Conservation (phyloP, 2,329 filamentous ascomycete species). For the Cyanodermella asteris region DNA sequence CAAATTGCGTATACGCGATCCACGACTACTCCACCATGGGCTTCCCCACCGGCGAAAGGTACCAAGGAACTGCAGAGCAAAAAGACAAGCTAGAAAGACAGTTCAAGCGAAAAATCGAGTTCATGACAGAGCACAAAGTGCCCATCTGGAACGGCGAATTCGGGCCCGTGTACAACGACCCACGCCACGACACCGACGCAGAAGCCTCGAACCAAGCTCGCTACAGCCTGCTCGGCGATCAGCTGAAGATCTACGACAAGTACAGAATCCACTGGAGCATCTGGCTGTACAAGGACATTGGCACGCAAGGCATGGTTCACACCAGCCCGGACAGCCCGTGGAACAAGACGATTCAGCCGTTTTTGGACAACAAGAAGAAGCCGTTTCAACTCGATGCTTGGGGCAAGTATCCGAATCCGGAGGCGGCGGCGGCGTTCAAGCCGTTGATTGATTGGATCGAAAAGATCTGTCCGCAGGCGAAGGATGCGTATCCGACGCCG, state of each 20-base stretch:
- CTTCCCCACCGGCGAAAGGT: slow-evolving; percentile 19
- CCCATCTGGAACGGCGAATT: slow-evolving; percentile 35
- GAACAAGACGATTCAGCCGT: slow-evolving; percentile 28
- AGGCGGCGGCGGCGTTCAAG: too few relatives aligned
- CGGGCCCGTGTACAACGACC: slow-evolving; percentile 19
- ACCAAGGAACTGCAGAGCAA: slow-evolving; percentile 20
- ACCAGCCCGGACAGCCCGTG: slow-evolving; percentile 24
- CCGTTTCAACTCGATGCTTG: too few relatives aligned
- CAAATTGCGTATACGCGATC: slow-evolving; percentile 24
- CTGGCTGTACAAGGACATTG: slow-evolving; percentile 37
- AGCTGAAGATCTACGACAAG: slow-evolving; percentile 30
- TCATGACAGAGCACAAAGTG: slow-evolving; percentile 20
- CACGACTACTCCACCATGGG: slow-evolving; percentile 24
- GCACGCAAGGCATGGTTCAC: slow-evolving; percentile 33
- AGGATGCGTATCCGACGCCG: too few relatives aligned
- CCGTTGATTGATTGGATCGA: too few relatives aligned
- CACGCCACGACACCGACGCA: slow-evolving; percentile 12
- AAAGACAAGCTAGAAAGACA: slow-evolving; percentile 19
- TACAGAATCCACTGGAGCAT: slow-evolving; percentile 35
- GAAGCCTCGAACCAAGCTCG: slow-evolving; percentile 21
- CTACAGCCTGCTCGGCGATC: slow-evolving; percentile 24
- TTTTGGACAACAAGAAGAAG: too few relatives aligned
- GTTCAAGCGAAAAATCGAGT: slow-evolving; percentile 26
- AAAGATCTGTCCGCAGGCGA: too few relatives aligned
- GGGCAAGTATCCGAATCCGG: too few relatives aligned